Evolutionary conservation across 805 yeast genomes (phyloP).

Genomic region (Candida nitratophila): DNA sequence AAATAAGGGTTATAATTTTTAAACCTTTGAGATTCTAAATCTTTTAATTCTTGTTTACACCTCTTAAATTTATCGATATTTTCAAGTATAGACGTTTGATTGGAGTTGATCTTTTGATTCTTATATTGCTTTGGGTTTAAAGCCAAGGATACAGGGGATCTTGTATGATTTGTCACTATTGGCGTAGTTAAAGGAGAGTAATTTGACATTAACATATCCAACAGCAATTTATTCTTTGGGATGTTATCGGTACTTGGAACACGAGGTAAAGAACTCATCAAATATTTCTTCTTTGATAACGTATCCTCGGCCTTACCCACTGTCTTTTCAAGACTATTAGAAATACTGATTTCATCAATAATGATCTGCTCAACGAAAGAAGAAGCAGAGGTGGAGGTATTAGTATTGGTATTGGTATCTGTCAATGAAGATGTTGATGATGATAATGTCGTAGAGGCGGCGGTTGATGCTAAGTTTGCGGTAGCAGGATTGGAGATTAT

Average conservation of each 20-base stretch:
- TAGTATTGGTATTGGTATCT: too few relatives aligned
- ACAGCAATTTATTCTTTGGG: conserved; percentile 17
- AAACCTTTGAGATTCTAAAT: conserved; percentile 1
- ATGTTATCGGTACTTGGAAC: conserved; percentile 26
- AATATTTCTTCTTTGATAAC: conserved; percentile 14
- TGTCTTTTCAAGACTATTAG: neutral
- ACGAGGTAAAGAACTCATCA: conserved; percentile 23
- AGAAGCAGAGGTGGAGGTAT: neutral
- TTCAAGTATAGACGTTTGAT: conserved; percentile 16
- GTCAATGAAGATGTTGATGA: neutral
- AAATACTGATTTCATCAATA: neutral
- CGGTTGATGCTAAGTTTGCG: neutral
- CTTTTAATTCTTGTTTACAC: conserved; percentile 8
- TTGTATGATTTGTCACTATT: conserved; percentile 20
- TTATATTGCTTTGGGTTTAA: conserved; percentile 14
- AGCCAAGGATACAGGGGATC: conserved; percentile 13
- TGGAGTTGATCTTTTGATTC: conserved; percentile 3
- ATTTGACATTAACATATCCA: conserved; percentile 23
- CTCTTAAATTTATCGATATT: conserved; percentile 21
- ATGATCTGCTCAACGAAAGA: neutral
- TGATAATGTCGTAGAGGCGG: neutral
- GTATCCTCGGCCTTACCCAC: too few relatives aligned
- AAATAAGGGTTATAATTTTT: conserved; percentile 23
- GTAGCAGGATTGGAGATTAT: neutral
- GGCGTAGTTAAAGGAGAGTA: conserved; percentile 25